A percentile compares a stretch with the other conserved stretches of the same genome.
phyloP scores from a whole-genome alignment of 2,329 filamentous ascomycete species.

The Anisogramma anomala region DNA sequence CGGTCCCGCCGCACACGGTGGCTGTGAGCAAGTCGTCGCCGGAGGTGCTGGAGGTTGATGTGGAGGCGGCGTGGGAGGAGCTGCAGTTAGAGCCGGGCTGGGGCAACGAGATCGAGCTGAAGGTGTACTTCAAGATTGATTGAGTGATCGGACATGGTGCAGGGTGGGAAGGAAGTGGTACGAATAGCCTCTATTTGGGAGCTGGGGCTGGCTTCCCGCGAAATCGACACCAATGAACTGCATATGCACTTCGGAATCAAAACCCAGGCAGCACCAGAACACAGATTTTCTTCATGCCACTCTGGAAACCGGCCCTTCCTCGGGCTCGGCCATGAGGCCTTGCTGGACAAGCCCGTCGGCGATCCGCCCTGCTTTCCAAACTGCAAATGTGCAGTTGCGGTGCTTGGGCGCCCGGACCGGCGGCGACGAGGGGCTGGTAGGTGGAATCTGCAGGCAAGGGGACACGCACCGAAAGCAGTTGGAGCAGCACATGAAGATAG shows the following conservation, averaged over 20 bases:
- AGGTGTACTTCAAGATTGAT: constrained; percentile 42
- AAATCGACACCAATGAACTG: no score
- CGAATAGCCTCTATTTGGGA: neutral
- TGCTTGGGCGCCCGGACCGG: no score
- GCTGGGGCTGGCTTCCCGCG: constrained; percentile 12
- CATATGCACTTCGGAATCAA: constrained; percentile 36
- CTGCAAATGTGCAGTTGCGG: no score
- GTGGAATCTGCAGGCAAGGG: no score
- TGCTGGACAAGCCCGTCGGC: constrained; percentile 44
- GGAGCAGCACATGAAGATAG: no score
- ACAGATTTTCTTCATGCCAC: constrained; percentile 20
- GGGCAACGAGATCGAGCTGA: constrained; percentile 68
- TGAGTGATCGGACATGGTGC: neutral
- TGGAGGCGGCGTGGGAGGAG: constrained; percentile 65
- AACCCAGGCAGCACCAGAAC: constrained; percentile 23
- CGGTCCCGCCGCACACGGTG: constrained; percentile 58
- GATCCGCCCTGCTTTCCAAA: no score
- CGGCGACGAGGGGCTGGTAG: no score
- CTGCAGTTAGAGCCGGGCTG: constrained; percentile 59
- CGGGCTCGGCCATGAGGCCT: constrained; percentile 30
- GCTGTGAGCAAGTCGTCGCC: constrained; percentile 38
- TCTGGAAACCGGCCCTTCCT: constrained; percentile 23
- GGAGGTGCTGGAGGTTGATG: constrained; percentile 64
- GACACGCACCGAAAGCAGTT: no score
- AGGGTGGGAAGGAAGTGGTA: constrained; percentile 10